Evolutionary conservation across 2,329 filamentous ascomycete genomes (phyloP).

Genomic region (Aureobasidium mangrovei): DNA sequence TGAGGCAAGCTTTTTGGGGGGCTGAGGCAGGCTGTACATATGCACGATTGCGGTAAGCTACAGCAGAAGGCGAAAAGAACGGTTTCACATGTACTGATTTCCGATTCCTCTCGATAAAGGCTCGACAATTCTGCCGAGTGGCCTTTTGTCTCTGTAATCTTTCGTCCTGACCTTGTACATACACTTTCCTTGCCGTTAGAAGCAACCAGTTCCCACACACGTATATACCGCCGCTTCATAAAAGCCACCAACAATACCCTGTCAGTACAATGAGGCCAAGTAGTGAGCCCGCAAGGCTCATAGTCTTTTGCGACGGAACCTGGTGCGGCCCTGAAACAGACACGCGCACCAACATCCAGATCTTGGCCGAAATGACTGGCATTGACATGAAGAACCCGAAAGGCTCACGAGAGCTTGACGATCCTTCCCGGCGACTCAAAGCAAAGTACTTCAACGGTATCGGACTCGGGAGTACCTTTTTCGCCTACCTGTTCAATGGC

Average conservation of each 20-base stretch:
- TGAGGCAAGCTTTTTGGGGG: not conserved
- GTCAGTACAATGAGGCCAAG: not conserved
- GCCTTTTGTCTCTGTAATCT: not conserved
- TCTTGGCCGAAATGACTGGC: constrained; percentile 27
- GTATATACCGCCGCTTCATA: too few species aligned
- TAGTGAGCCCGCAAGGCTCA: not conserved
- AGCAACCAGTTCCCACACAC: too few species aligned
- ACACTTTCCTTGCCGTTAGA: not conserved
- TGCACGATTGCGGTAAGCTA: constrained; percentile 10
- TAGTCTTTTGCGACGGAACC: constrained; percentile 16
- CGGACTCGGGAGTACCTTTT: constrained; percentile 28
- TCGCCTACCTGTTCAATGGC: constrained; percentile 31
- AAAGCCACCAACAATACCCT: too few species aligned
- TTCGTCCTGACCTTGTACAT: not conserved
- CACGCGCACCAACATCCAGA: constrained; percentile 27
- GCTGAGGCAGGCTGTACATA: constrained; percentile 9
- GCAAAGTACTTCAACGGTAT: constrained; percentile 31
- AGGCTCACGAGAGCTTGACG: constrained; percentile 21
- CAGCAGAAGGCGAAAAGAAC: not conserved
- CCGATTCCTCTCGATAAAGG: not conserved
- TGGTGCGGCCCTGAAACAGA: constrained; percentile 28
- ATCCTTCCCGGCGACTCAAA: constrained; percentile 18
- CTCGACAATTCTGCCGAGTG: not conserved
- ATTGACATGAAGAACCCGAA: constrained; percentile 18
- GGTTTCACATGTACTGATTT: not conserved